phyloP scores from a whole-genome alignment of 139 green algal species.

The Chlorella sp. region DNA sequence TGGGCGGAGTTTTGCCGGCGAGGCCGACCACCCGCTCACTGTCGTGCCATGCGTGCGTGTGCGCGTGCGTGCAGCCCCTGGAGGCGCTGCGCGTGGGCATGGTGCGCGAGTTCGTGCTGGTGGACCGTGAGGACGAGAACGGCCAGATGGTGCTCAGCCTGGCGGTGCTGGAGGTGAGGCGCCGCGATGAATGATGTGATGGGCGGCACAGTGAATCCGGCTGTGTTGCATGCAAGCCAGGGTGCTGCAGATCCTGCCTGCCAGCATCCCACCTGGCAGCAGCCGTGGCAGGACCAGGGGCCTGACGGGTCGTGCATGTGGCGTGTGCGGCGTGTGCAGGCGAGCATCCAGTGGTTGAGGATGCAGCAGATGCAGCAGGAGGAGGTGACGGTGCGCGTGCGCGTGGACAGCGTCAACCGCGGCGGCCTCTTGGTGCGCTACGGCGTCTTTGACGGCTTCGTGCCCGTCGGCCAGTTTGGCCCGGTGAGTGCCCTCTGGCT shows the following conservation, averaged over 20 bases:
- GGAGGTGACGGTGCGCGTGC: slow-evolving; percentile 70
- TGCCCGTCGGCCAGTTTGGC: slow-evolving; percentile 69
- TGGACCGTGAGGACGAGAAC: slow-evolving; percentile 64
- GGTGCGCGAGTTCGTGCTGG: slow-evolving; percentile 80
- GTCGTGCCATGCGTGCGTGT: slow-evolving; percentile 4
- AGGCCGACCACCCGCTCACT: too few species aligned
- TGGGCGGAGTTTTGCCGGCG: too few species aligned
- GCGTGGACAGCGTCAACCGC: slow-evolving; percentile 67
- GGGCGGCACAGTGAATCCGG: too few species aligned
- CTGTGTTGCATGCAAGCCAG: too few species aligned
- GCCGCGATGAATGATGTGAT: too few species aligned
- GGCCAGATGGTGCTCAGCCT: slow-evolving; percentile 76
- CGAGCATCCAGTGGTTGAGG: slow-evolving; percentile 61
- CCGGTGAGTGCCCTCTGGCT: too few species aligned
- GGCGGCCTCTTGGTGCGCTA: slow-evolving; percentile 77
- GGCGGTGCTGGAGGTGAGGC: slow-evolving; percentile 64
- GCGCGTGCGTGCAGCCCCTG: slow-evolving; percentile 33
- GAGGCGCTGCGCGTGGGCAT: slow-evolving; percentile 63
- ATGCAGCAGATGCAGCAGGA: slow-evolving; percentile 73
- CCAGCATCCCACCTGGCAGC: too few species aligned
- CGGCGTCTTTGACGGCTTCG: slow-evolving; percentile 72
- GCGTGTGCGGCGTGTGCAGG: slow-evolving; percentile 7
- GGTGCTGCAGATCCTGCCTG: too few species aligned
- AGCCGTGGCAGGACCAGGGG: too few species aligned
- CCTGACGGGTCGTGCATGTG: too few species aligned